Percentiles rank a stretch among this genome's conserved stretches.
These are phyloP conservation scores for Lycium ferocissimum DNA, from an alignment of 257 asterid genomes.

Conservation along the genomic window DNA sequence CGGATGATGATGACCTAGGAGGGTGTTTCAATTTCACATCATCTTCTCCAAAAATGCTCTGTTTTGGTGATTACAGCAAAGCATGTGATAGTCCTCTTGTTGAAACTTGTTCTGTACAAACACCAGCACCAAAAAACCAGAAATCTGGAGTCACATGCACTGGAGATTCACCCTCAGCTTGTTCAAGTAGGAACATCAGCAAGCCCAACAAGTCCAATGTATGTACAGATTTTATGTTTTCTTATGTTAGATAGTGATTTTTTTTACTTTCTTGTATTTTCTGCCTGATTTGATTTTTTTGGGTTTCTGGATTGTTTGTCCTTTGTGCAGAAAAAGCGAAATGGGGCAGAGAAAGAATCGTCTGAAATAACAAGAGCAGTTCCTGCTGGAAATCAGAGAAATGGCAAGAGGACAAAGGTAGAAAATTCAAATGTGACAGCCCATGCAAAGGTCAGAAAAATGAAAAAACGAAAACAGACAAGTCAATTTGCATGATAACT, in stretches of 20 bases:
- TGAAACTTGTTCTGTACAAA: neutral
- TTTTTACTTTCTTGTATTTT: neutral
- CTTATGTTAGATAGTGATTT: neutral
- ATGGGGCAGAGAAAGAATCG: slow-evolving; percentile 44
- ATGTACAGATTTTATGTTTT: neutral
- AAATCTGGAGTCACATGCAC: slow-evolving; percentile 57
- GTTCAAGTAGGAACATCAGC: slow-evolving; percentile 38
- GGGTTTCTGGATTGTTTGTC: neutral
- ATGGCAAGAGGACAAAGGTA: slow-evolving; percentile 56
- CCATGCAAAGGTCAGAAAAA: slow-evolving; percentile 71
- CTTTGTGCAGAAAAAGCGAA: slow-evolving; percentile 54
- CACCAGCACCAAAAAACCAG: slow-evolving; percentile 36
- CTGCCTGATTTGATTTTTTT: slow-evolving; percentile 8
- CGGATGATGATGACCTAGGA: slow-evolving; percentile 45
- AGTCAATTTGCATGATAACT: neutral
- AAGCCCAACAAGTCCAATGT: slow-evolving; percentile 37
- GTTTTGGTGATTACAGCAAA: slow-evolving; percentile 59
- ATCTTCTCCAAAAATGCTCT: slow-evolving; percentile 60
- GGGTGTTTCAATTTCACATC: slow-evolving; percentile 46
- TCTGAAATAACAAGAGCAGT: slow-evolving; percentile 40
- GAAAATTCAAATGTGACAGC: slow-evolving; percentile 42
- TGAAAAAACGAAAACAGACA: neutral
- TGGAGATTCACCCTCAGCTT: slow-evolving; percentile 47
- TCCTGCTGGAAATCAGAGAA: slow-evolving; percentile 47
- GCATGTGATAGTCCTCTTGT: neutral